Evolutionary conservation across 768 basidiomycete genomes (phyloP).

Genomic region (Epithele typhae): DNA sequence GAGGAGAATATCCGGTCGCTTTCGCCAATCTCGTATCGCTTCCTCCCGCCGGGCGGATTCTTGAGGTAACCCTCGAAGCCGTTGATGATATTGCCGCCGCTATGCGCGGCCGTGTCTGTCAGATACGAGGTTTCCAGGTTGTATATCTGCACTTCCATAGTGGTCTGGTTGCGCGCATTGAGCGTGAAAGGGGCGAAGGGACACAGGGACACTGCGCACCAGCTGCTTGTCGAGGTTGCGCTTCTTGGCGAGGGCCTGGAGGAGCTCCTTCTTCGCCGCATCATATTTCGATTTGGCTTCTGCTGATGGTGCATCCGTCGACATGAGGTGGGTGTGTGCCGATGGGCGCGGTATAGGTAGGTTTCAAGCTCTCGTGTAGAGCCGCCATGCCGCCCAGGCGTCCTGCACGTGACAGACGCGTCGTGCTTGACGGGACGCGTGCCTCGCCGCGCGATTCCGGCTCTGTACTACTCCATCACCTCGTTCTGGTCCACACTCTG

Average conservation of each 20-base stretch:
- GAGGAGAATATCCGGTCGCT: slow-evolving; percentile 78
- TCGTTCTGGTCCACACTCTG: no score
- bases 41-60: slow-evolving; percentile 60
- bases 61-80: slow-evolving; percentile 88
- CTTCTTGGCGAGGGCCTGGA: slow-evolving; percentile 71
- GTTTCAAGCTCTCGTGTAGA: no score
- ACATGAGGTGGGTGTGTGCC: slow-evolving; percentile 22
- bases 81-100: slow-evolving; percentile 83
- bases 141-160: slow-evolving; percentile 75
- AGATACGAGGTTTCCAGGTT: slow-evolving; percentile 73
- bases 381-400: no score
- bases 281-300: slow-evolving; percentile 75
- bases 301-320: slow-evolving; percentile 42
- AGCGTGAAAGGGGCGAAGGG: no score
- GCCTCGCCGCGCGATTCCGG: no score
- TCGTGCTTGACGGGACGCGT: no score
- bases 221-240: slow-evolving; percentile 72
- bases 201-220: slow-evolving; percentile 36
- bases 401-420: no score
- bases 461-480: no score
- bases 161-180: slow-evolving; percentile 47
- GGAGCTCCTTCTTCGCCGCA: slow-evolving; percentile 66
- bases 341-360: no score
- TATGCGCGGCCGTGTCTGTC: slow-evolving; percentile 69
- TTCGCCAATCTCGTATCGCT: slow-evolving; percentile 74